A percentile compares a stretch with the other conserved stretches of the same genome.
phyloP scores from a whole-genome alignment of 257 asterid species.

The Petrea volubilis region DNA sequence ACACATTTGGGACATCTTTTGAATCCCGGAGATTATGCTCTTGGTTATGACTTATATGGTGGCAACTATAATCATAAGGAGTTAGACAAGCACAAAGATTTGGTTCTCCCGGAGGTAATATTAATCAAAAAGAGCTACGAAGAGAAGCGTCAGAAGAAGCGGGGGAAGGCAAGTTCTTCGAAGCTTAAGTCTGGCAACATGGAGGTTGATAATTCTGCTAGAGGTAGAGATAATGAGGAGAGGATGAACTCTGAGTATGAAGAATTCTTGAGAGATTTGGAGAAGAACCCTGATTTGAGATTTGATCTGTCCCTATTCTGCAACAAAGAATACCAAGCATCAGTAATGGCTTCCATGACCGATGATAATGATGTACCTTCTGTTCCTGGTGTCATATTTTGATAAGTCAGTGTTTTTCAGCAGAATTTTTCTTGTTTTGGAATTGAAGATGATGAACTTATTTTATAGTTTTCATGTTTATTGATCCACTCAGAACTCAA shows the following conservation, averaged over 20 bases:
- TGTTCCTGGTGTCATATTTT: no score
- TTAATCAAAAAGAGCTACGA: slow-evolving; percentile 59
- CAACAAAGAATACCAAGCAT: slow-evolving; percentile 52
- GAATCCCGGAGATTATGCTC: slow-evolving; percentile 54
- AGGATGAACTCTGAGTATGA: slow-evolving; percentile 50
- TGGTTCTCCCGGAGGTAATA: slow-evolving; percentile 44
- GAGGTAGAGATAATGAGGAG: slow-evolving; percentile 44
- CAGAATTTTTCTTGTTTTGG: no score
- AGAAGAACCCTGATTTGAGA: slow-evolving; percentile 49
- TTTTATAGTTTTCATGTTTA: no score
- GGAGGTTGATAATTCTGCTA: slow-evolving; percentile 41
- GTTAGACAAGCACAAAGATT: slow-evolving; percentile 46
- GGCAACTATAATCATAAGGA: slow-evolving; percentile 48
- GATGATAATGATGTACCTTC: slow-evolving; percentile 44
- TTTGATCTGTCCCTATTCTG: slow-evolving; percentile 43
- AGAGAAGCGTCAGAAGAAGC: slow-evolving; percentile 40
- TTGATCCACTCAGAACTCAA: no score
- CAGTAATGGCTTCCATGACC: slow-evolving; percentile 44
- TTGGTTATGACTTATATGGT: slow-evolving; percentile 55
- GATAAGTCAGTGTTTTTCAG: no score
- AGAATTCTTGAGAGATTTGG: slow-evolving; percentile 55
- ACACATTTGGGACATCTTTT: slow-evolving; percentile 61
- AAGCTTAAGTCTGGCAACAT: slow-evolving; percentile 49
- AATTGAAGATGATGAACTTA: no score
- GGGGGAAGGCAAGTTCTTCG: slow-evolving; percentile 40